Percentiles rank a stretch among this genome's conserved stretches.
Conservation (phyloP, 177 flowering plant genomes). For the Vitis hybrid region DNA sequence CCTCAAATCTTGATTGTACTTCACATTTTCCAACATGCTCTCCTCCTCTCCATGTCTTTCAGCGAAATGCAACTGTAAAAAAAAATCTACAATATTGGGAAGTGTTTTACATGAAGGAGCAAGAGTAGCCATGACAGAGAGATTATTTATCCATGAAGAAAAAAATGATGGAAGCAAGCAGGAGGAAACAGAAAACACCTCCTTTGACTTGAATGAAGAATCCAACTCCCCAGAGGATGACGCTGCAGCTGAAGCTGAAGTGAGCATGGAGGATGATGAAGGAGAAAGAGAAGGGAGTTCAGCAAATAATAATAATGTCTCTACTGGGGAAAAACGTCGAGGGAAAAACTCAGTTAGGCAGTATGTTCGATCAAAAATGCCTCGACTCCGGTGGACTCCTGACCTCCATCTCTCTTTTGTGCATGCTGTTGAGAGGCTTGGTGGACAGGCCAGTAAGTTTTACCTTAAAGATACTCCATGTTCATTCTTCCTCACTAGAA, state of each 20-base stretch:
- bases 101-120: background rate
- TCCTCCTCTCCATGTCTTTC: background rate
- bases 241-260: background rate
- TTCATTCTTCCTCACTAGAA: too few relatives aligned
- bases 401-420: constrained; percentile 30
- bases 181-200: constrained; percentile 14
- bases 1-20: background rate
- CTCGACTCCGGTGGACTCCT: constrained; percentile 36
- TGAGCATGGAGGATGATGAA: constrained; percentile 4
- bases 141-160: constrained; percentile 2
- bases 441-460: constrained; percentile 34
- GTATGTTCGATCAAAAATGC: constrained; percentile 30
- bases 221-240: constrained; percentile 1
- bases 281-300: constrained; percentile 9
- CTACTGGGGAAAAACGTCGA: background rate
- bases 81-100: background rate
- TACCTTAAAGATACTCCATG: background rate
- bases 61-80: background rate
- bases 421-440: constrained; percentile 34
- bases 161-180: background rate
- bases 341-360: constrained; percentile 17
- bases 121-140: constrained; percentile 7
- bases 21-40: background rate
- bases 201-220: constrained; percentile 20
- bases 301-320: background rate